Conservation (phyloP, 2,329 filamentous ascomycete genomes). For the Ascochyta fabae region DNA sequence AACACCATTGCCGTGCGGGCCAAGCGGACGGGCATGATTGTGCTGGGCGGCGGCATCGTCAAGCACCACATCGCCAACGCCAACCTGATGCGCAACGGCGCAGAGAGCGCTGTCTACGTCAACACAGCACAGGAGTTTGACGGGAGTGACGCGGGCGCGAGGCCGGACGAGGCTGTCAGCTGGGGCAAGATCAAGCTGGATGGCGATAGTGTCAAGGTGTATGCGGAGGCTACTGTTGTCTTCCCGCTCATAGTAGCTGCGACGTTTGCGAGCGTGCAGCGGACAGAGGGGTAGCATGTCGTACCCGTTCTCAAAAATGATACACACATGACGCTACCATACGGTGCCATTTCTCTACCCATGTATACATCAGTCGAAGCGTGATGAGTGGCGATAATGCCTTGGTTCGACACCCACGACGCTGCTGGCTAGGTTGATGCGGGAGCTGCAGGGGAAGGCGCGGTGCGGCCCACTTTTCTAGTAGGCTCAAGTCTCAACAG, state of each 20-base stretch:
- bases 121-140: conserved; percentile 98
- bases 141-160: conserved; percentile 91
- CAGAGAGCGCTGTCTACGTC: conserved; percentile 95
- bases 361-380: not conserved
- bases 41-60: conserved; percentile 90
- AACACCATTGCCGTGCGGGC: conserved; percentile 91
- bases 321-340: not conserved
- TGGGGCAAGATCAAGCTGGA: conserved; percentile 98
- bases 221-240: conserved; percentile 70
- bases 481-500: conserved; percentile 20
- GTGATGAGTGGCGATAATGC: not conserved
- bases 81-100: conserved; percentile 95
- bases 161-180: conserved; percentile 94
- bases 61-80: conserved; percentile 99
- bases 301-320: not conserved
- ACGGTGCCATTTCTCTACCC: not conserved
- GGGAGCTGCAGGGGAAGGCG: conserved; percentile 33
- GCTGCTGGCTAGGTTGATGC: not conserved
- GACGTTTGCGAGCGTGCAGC: conserved; percentile 61
- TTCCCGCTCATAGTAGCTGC: conserved; percentile 72
- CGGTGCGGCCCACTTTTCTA: conserved; percentile 26
- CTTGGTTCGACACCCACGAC: not conserved
- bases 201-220: conserved; percentile 86
- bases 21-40: conserved; percentile 90
- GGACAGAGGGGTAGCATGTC: not conserved